Percentiles rank a stretch among this genome's conserved stretches.
Conservation (phyloP, 192 early-diverging fungal species). For the Chytriomyces hyalinus region DNA sequence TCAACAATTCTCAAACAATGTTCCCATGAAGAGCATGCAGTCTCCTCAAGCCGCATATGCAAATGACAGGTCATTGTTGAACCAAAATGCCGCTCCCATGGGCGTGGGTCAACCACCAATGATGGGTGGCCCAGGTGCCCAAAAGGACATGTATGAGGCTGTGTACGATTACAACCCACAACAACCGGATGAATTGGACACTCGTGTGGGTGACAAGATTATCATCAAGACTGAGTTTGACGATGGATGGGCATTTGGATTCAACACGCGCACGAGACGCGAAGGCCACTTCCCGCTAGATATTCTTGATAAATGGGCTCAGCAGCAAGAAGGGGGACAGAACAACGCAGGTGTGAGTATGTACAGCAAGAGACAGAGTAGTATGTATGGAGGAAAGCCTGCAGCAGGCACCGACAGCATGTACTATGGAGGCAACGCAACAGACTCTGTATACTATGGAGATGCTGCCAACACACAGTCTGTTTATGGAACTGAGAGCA, state of each 20-base stretch:
- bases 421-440: background rate
- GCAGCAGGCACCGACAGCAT: background rate
- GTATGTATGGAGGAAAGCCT: background rate
- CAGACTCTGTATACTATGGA: background rate
- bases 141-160: background rate
- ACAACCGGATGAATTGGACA: slow-evolving; percentile 4
- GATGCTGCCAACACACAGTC: background rate
- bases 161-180: slow-evolving; percentile 17
- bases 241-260: slow-evolving; percentile 43
- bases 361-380: background rate
- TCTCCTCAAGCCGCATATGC: background rate
- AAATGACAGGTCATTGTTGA: background rate
- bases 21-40: background rate
- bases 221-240: slow-evolving; percentile 34
- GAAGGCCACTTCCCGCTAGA: slow-evolving; percentile 45
- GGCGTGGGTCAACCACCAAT: background rate
- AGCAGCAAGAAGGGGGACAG: background rate
- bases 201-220: slow-evolving; percentile 33
- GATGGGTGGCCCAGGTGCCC: background rate
- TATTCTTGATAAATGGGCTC: slow-evolving; percentile 11
- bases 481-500: background rate
- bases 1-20: background rate
- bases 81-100: background rate
- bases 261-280: slow-evolving; percentile 32
- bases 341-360: background rate